Conservation (phyloP, 345 rosid species). For the Erodium maritimum region DNA sequence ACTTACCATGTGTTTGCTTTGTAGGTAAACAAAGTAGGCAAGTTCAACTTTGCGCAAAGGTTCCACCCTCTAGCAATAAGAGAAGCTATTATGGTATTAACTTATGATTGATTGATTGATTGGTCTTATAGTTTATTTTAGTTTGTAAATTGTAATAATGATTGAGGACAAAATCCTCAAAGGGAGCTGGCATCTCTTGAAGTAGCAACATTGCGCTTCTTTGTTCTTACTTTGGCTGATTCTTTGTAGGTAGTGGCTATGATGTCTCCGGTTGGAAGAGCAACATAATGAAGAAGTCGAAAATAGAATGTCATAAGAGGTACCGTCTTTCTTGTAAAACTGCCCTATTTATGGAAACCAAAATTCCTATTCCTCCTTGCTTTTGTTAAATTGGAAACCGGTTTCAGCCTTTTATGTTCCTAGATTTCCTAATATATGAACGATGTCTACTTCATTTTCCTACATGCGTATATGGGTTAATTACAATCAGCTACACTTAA, state of each 20-base stretch:
- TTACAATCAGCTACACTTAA: no score
- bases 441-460: no score
- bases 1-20: slow-evolving; percentile 11
- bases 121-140: not conserved
- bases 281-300: slow-evolving; percentile 88
- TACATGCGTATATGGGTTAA: no score
- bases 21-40: slow-evolving; percentile 76
- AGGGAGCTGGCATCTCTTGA: no score
- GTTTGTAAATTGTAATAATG: not conserved
- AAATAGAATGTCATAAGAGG: slow-evolving; percentile 67
- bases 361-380: no score
- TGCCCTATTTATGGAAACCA: no score
- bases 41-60: slow-evolving; percentile 61
- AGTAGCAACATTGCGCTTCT: no score
- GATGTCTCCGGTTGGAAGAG: slow-evolving; percentile 52
- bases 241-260: slow-evolving; percentile 46
- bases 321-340: slow-evolving; percentile 6
- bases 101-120: no score
- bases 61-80: slow-evolving; percentile 64
- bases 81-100: slow-evolving; percentile 36
- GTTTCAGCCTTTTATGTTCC: no score
- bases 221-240: not conserved
- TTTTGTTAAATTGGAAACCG: no score
- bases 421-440: no score
- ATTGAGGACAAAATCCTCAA: no score